Evolutionary conservation across 805 yeast genomes (phyloP).

Genomic region (Kuraishia borneana): DNA sequence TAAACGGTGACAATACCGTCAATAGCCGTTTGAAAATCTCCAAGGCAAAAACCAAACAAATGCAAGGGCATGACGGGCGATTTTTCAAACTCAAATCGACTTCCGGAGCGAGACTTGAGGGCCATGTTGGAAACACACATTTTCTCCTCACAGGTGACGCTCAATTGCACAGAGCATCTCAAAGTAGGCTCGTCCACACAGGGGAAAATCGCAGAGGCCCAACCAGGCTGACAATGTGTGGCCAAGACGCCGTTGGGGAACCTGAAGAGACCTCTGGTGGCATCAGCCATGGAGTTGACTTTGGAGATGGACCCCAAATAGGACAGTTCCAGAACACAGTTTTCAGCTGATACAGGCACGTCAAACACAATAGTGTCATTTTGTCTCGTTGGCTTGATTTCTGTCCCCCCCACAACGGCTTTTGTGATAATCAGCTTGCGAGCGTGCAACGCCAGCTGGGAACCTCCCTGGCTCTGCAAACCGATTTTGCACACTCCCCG

Average conservation of each 20-base stretch:
- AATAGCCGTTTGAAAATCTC: slow-evolving; percentile 34
- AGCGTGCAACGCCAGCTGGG: background rate
- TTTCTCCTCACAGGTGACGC: slow-evolving; percentile 34
- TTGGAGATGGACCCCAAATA: background rate
- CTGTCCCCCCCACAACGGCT: background rate
- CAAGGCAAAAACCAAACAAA: slow-evolving; percentile 56
- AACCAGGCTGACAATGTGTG: slow-evolving; percentile 65
- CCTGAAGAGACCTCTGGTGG: slow-evolving; percentile 56
- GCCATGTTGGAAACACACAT: slow-evolving; percentile 41
- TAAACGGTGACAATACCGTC: slow-evolving; percentile 31
- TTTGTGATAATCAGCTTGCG: background rate
- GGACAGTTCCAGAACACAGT: background rate
- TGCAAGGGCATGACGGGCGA: slow-evolving; percentile 56
- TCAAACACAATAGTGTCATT: background rate
- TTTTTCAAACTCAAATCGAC: slow-evolving; percentile 25
- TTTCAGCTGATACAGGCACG: background rate
- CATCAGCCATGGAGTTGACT: background rate
- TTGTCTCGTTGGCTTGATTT: background rate
- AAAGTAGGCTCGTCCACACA: slow-evolving; percentile 53
- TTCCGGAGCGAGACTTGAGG: slow-evolving; percentile 12
- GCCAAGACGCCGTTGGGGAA: slow-evolving; percentile 43
- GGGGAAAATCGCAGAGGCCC: slow-evolving; percentile 54
- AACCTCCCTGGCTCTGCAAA: too few species aligned
- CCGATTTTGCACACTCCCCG: background rate
- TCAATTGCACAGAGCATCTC: slow-evolving; percentile 40